Evolutionary conservation across 139 green algal genomes (phyloP).

Genomic region (Volvox reticuliferus): DNA sequence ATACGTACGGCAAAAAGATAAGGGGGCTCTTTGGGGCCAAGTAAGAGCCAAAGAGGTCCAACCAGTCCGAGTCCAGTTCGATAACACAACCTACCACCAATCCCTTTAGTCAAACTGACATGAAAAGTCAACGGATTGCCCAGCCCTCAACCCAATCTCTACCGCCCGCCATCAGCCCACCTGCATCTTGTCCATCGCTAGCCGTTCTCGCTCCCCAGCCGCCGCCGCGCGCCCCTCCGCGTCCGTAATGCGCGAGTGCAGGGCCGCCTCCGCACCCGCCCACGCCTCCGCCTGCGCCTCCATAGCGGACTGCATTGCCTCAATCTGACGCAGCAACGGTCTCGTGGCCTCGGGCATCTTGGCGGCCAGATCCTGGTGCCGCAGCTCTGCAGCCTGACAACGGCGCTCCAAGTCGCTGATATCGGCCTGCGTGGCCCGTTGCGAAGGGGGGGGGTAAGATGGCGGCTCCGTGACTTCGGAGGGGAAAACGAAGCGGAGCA

Average conservation of each 20-base stretch:
- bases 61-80: too few relatives aligned
- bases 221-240: slow-evolving; percentile 71
- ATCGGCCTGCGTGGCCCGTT: slow-evolving; percentile 53
- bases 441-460: too few relatives aligned
- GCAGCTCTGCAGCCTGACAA: slow-evolving; percentile 84
- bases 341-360: slow-evolving; percentile 92
- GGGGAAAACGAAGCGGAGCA: too few relatives aligned
- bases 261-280: slow-evolving; percentile 76
- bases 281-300: slow-evolving; percentile 72
- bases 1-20: background rate
- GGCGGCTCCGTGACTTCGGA: too few relatives aligned
- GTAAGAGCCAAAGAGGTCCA: too few relatives aligned
- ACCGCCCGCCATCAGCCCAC: slow-evolving; percentile 33
- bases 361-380: slow-evolving; percentile 89
- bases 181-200: slow-evolving; percentile 53
- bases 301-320: slow-evolving; percentile 81
- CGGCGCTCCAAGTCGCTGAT: slow-evolving; percentile 77
- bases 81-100: too few relatives aligned
- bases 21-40: too few relatives aligned
- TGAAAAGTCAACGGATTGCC: too few relatives aligned
- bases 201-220: slow-evolving; percentile 58
- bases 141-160: background rate
- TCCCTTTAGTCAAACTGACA: too few relatives aligned
- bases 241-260: slow-evolving; percentile 64
- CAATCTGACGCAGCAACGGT: slow-evolving; percentile 94